Evolutionary conservation across 306 rosid species (phyloP).

Genomic region (Canavalia gladiata): DNA sequence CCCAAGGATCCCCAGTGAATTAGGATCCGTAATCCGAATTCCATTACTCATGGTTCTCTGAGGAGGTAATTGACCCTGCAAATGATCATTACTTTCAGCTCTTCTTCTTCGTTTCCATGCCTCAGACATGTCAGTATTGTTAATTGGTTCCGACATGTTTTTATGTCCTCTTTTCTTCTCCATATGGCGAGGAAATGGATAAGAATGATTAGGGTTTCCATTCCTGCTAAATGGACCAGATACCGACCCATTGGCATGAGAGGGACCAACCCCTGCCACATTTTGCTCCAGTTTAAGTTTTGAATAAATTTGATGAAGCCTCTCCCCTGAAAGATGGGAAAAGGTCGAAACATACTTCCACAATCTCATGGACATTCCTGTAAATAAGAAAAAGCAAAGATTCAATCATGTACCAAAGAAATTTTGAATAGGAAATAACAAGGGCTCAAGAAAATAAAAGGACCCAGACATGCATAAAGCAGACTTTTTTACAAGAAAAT

Average conservation of each 20-base stretch:
- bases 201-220: constrained; percentile 47
- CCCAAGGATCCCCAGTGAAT: constrained; percentile 91
- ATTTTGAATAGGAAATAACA: background rate
- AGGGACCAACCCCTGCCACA: constrained; percentile 79
- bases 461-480: background rate
- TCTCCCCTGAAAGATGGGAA: constrained; percentile 96
- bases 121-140: constrained; percentile 73
- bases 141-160: constrained; percentile 67
- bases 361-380: constrained; percentile 95
- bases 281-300: constrained; percentile 87
- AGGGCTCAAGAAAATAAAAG: background rate
- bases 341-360: constrained; percentile 98
- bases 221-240: constrained; percentile 72
- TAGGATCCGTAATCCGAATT: constrained; percentile 69
- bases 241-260: constrained; percentile 69
- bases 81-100: constrained; percentile 69
- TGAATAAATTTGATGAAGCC: constrained; percentile 90
- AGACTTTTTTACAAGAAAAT: background rate
- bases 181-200: constrained; percentile 54
- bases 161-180: constrained; percentile 75
- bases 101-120: constrained; percentile 94
- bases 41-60: constrained; percentile 71
- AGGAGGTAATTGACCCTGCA: constrained; percentile 70
- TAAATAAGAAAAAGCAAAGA: constrained; percentile 11
- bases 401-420: background rate